Percentiles rank a stretch among this genome's conserved stretches.
Evolutionary conservation across 2,329 filamentous ascomycete genomes (phyloP).

Genomic region (Pseudogymnoascus sp.): DNA sequence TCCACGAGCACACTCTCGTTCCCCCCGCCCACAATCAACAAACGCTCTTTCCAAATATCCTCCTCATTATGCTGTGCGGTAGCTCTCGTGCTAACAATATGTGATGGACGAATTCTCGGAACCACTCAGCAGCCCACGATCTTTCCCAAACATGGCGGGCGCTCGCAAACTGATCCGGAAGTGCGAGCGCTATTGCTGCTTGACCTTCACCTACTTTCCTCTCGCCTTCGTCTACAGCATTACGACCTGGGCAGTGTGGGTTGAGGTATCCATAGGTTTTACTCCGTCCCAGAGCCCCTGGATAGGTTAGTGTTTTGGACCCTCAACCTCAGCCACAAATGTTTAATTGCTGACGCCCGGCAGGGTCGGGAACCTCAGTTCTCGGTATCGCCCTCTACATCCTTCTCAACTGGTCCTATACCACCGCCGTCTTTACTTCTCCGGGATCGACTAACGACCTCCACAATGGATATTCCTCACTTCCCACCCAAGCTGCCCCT

Average conservation of each 20-base stretch:
- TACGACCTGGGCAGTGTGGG: slow-evolving; percentile 91
- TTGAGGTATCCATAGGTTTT: slow-evolving; percentile 65
- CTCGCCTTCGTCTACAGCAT: slow-evolving; percentile 79
- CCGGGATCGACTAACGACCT: slow-evolving; percentile 62
- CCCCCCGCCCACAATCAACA: slow-evolving; percentile 2
- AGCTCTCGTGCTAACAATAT: background rate
- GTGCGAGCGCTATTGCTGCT: slow-evolving; percentile 78
- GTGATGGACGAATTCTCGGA: background rate
- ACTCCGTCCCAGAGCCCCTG: slow-evolving; percentile 43
- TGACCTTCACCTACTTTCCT: slow-evolving; percentile 73
- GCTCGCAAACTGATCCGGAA: slow-evolving; percentile 32
- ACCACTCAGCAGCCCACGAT: background rate
- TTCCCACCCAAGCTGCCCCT: slow-evolving; percentile 63
- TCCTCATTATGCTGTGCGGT: background rate
- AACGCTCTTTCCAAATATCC: background rate
- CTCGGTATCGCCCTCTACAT: slow-evolving; percentile 64
- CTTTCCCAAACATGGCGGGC: background rate
- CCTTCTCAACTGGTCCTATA: slow-evolving; percentile 83
- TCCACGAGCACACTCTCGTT: background rate
- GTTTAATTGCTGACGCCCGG: slow-evolving; percentile 15
- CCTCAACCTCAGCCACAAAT: background rate
- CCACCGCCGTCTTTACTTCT: slow-evolving; percentile 83
- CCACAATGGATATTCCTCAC: slow-evolving; percentile 63
- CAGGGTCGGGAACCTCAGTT: slow-evolving; percentile 48
- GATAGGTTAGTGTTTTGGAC: slow-evolving; percentile 41